Evolutionary conservation across 495 filamentous ascomycete genomes (phyloP), one percentile per base, ranked within the genome.

Genomic region (Hyaloscypha finlandica): DNA sequence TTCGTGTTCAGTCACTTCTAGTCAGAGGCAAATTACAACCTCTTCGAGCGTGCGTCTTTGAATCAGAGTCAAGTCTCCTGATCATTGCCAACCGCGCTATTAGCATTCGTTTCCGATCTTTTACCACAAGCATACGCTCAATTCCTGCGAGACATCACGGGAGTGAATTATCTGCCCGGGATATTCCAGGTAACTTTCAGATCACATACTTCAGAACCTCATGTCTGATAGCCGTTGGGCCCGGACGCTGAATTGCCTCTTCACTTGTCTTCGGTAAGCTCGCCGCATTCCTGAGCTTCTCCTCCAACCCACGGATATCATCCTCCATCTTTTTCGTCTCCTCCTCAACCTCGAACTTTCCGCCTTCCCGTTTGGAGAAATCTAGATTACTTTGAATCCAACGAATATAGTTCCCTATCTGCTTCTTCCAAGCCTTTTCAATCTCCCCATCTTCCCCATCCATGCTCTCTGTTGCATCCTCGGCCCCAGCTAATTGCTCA

Each of bases 361-460:
- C 35, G 4, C 51, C 45, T 33, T 55, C 32, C 30, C 51, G 14
- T 42, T 32, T 64, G 1, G 32, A 55, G 11, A 31, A 55, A 2
- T 64, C 62, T 14, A 64, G 25, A 32, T 64, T 20, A 19, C 14
- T 56, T 39, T 29, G 20, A 16, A 20, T 42, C 35, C 32, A 20
- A 37, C 39, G 4, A 45, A 61, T 61, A 20, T 30, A n/a, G 12
- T 35, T 45, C 59, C 45, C 6, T 14, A 64, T 20, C 32, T 64
- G 51, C 5, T 55, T 56, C 52, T 33, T 64, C 62, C 62, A 64
- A 3, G 48, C 22, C 1, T n/a, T 64, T 31, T 64, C 62, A 0
- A 66, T 51, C 32, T 32, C 35, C 12, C 22, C 20, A n/a, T 52
- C 29, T 4, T 48, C 45, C 20, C 31, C 42, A 20, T 2, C 33